Evolutionary conservation across 2,329 filamentous ascomycete species (phyloP).

Genomic region (Ophiocordyceps robertsii): DNA sequence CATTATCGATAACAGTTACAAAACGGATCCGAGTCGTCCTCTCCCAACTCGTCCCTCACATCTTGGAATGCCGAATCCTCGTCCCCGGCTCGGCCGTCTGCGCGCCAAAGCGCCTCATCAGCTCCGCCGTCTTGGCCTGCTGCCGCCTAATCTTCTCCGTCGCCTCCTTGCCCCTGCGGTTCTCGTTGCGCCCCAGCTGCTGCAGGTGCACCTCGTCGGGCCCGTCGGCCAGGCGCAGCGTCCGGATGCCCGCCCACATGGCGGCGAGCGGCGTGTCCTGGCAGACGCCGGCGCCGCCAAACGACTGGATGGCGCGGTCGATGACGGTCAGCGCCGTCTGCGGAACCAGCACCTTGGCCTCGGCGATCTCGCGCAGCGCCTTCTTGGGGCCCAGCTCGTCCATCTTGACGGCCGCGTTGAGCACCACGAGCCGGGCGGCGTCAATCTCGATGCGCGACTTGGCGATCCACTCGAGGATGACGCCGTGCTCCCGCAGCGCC

Average conservation of each 20-base stretch:
- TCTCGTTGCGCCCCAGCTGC: constrained; percentile 72
- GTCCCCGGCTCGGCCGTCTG: constrained; percentile 34
- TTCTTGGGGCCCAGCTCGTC: constrained; percentile 80
- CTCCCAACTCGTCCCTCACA: constrained; percentile 8
- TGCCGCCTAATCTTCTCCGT: constrained; percentile 51
- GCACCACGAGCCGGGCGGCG: constrained; percentile 73
- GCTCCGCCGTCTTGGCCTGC: constrained; percentile 47
- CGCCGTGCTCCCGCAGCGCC: constrained; percentile 74
- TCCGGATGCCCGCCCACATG: constrained; percentile 71
- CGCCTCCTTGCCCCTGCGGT: constrained; percentile 50
- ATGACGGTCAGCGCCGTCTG: constrained; percentile 73
- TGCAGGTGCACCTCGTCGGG: constrained; percentile 90
- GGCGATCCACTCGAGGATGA: constrained; percentile 91
- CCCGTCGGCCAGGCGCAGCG: constrained; percentile 77
- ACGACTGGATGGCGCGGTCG: constrained; percentile 86
- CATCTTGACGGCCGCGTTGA: constrained; percentile 93
- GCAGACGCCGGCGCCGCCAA: constrained; percentile 78
- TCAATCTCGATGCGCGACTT: constrained; percentile 90
- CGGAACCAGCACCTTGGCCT: constrained; percentile 88
- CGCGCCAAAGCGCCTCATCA: constrained; percentile 47
- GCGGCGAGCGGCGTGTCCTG: constrained; percentile 87
- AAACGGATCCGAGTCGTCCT: too few relatives aligned
- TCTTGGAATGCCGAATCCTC: constrained; percentile 33
- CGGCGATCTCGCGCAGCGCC: constrained; percentile 82
- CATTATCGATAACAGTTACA: too few relatives aligned